Evolutionary conservation across 2,329 filamentous ascomycete genomes (phyloP).

Genomic region (Orbilia brochopaga): DNA sequence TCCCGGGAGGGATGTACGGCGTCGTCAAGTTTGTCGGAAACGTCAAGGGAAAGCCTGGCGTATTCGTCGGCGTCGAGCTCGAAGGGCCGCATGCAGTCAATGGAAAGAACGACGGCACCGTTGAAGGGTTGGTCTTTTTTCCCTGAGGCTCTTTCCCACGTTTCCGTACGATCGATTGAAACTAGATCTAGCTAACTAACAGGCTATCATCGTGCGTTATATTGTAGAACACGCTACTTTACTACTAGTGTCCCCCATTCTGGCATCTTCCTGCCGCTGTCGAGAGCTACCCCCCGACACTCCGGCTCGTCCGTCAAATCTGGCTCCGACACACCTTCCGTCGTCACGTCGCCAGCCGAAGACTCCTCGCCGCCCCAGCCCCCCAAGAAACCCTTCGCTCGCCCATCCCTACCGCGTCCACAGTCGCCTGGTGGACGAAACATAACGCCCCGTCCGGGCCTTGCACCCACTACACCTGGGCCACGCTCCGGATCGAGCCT

Average conservation of each 20-base stretch:
- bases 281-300: conserved; percentile 75
- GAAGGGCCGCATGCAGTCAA: conserved; percentile 76
- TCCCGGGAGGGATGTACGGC: conserved; percentile 90
- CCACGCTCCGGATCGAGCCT: conserved; percentile 53
- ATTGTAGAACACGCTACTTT: conserved; percentile 73
- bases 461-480: conserved; percentile 52
- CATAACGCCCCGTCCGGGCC: conserved; percentile 45
- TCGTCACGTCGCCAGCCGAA: conserved; percentile 44
- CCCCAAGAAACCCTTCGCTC: conserved; percentile 52
- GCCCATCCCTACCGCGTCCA: conserved; percentile 47
- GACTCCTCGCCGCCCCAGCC: conserved; percentile 55
- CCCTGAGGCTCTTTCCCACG: conserved; percentile 7
- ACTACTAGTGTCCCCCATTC: conserved; percentile 76
- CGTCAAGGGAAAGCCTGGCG: conserved; percentile 86
- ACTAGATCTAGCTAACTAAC: conserved; percentile 4
- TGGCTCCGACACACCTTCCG: conserved; percentile 42
- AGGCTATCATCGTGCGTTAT: conserved; percentile 6
- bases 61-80: conserved; percentile 91
- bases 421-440: conserved; percentile 47
- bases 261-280: conserved; percentile 89
- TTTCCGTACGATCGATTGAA: background rate
- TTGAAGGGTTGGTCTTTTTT: conserved; percentile 75
- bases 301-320: conserved; percentile 61
- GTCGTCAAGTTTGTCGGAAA: conserved; percentile 85
- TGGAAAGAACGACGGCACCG: conserved; percentile 95